Evolutionary conservation across 176 grass and related monocot species (phyloP), one percentile per base, ranked within the genome.

Genomic region (Tuctoria greenei): DNA sequence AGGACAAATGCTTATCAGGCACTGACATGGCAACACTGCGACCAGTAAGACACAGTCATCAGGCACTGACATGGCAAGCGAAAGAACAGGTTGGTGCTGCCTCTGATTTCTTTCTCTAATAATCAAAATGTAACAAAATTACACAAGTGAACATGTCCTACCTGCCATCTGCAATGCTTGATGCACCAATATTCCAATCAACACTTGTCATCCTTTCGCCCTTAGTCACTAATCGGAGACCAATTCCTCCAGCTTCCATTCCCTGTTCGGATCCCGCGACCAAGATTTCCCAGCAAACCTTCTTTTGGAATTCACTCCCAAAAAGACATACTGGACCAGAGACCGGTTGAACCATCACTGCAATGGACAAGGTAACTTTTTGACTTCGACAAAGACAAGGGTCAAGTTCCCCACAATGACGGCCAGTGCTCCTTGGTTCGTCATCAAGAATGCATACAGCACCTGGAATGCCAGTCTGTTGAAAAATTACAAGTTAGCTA

Each of bases 151-250:
- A 64, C 28, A 84, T 49, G 62, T 25, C 52, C 65, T 86, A 99
- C 95, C 95, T 99, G 90, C 95, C 95, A 92, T 99, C 95, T 62
- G 95, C 92, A 78, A 99, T 92, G 72, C 89, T 92, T 13, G 86
- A 89, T 28, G 95, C 83, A 61, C 95, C 95, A 67, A 99, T 92
- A 88, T 89, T 95, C 91, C 91, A 99, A 55, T 99, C 85, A 82
- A 98, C 91, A 67, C 89, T 92, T 10, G 95, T 99, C 67, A 91
- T 77, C 77, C 89, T 90, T 78, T 92, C 86, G 69, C 91, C 91
- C 81, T 95, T 99, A 34, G 79, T 95, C 36, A 99, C 91, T 37
- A 99, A 83, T 28, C 95, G 79, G 71, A 99, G 85, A 38, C 95
- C 95, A 92, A 99, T 89, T 72, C 95, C 91, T 24, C 95, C 95